phyloP scores from a whole-genome alignment of 192 early-diverging fungal species.

The Obelidium mucronatum region DNA sequence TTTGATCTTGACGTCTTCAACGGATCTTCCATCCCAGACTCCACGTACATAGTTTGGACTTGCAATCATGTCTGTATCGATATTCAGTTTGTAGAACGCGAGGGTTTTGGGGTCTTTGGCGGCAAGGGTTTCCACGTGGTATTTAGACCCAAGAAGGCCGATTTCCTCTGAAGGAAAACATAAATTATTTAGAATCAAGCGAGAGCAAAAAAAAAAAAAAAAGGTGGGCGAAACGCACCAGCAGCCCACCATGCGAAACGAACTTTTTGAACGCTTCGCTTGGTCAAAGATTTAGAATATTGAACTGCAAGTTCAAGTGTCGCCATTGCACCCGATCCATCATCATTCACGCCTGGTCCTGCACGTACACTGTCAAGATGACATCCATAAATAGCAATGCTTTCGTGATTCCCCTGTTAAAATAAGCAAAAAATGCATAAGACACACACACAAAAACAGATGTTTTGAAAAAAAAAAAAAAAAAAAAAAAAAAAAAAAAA shows the following conservation, averaged over 20 bases:
- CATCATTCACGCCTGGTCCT: constrained; percentile 61
- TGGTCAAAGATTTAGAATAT: too few relatives aligned
- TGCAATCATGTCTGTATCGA: constrained; percentile 56
- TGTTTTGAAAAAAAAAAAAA: neutral
- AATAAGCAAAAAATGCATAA: neutral
- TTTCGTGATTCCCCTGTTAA: neutral
- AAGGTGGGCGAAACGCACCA: too few relatives aligned
- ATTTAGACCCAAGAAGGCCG: constrained; percentile 48
- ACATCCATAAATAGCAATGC: constrained; percentile 20
- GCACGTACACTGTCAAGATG: constrained; percentile 50
- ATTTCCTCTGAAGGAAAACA: too few relatives aligned
- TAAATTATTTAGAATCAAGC: too few relatives aligned
- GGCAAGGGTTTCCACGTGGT: constrained; percentile 46
- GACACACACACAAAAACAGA: neutral
- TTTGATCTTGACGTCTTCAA: constrained; percentile 4
- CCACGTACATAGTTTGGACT: constrained; percentile 55
- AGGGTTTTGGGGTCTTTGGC: constrained; percentile 26
- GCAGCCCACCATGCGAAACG: constrained; percentile 51
- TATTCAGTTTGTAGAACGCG: constrained; percentile 35
- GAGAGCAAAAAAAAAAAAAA: too few relatives aligned
- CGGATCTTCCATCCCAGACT: constrained; percentile 41
- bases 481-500: too few relatives aligned
- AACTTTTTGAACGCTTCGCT: constrained; percentile 38
- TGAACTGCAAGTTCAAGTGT: constrained; percentile 46
- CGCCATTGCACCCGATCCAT: constrained; percentile 51